A percentile compares a stretch with the other conserved stretches of the same genome.
Conservation (phyloP, 345 rosid genomes). For the Mangifera indica region DNA sequence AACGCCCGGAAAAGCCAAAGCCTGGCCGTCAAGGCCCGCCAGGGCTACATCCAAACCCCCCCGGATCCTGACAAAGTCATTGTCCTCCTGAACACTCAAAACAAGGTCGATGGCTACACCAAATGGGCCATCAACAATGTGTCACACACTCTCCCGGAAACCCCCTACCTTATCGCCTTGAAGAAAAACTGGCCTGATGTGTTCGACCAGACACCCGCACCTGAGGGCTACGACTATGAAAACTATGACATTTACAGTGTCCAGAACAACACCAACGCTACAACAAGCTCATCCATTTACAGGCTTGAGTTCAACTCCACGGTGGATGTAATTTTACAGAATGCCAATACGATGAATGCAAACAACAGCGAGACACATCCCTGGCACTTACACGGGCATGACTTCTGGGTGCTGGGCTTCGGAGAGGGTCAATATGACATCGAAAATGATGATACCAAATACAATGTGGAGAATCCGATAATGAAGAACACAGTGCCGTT, state of each 20-base stretch:
- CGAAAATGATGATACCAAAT: constrained; percentile 4
- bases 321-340: constrained; percentile 40
- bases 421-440: constrained; percentile 30
- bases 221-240: background rate
- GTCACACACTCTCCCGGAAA: constrained; percentile 26
- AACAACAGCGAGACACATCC: constrained; percentile 34
- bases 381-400: constrained; percentile 43
- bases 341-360: constrained; percentile 22
- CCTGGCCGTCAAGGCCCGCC: constrained; percentile 12
- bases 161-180: constrained; percentile 33
- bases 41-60: constrained; percentile 11
- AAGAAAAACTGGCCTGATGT: constrained; percentile 11
- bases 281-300: constrained; percentile 27
- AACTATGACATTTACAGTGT: constrained; percentile 25
- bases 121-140: constrained; percentile 39
- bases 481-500: constrained; percentile 33
- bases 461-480: constrained; percentile 27
- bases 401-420: constrained; percentile 37
- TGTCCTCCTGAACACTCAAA: constrained; percentile 33
- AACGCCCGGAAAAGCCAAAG: constrained; percentile 9
- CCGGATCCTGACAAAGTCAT: constrained; percentile 18
- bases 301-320: constrained; percentile 14
- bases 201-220: constrained; percentile 17
- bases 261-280: constrained; percentile 26
- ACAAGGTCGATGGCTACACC: constrained; percentile 21